Evolutionary conservation across 2,329 filamentous ascomycete genomes (phyloP), one percentile per base, ranked within the genome.

Genomic region (Epichloe festucae): DNA sequence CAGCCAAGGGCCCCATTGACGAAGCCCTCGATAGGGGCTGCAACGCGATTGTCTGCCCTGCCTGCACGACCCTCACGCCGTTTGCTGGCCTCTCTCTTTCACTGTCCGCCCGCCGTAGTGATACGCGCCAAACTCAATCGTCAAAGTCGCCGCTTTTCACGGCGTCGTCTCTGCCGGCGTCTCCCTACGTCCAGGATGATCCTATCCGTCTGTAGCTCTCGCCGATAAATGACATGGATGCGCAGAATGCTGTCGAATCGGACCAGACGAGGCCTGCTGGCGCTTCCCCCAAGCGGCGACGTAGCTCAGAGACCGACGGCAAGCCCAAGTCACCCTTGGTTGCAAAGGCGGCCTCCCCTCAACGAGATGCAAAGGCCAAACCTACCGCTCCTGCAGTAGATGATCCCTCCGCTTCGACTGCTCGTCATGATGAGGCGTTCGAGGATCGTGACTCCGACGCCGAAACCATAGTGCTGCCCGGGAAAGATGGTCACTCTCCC

Each of bases 391-490:
- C 39, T 21, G 38, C 46, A 15, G 49, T 27, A 12, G 52, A 46
- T 8, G 17, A 50, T 14, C 45, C 45, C 49, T 49, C 43, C 31
- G 42, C 54, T n/a, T 49, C 50, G 31, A 49, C 51, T 14, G 50
- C 57, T 17, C 56, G 52, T 49, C 61, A 67, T 19, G 62, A 66
- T 49, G 71, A 76, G 52, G 65, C 60, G 51, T 65, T 63, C 21
- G 69, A 70, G 53, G 81, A 82, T 53, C 80, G 75, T 60, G 81
- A 84, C 59, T 87, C 83, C 1, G 83, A 87, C 61, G 82, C 83
- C 47, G 83, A 87, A 67, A 87, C 83, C 14, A 84, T 86, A 55
- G 82, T 87, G 38, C 65, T 85, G 36, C 75, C 80, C 11, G 79
- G 79, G 31, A 84, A 83, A 61, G 77, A 84, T 62, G 79, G 78